Evolutionary conservation across 108 stramenopile species (phyloP).

Genomic region (Licmophora abbreviata): DNA sequence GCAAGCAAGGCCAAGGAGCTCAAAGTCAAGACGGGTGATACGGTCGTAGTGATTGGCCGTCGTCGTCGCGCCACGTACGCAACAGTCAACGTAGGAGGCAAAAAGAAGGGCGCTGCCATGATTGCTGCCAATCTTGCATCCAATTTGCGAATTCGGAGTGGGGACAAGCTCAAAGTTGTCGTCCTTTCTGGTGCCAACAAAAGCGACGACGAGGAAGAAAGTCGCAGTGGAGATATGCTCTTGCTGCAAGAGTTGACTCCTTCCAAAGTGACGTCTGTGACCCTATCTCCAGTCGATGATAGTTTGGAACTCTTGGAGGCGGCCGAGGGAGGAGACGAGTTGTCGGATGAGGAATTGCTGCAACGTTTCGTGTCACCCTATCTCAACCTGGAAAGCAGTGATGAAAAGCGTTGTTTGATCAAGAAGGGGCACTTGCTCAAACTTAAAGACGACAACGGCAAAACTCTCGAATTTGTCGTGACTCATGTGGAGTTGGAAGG

Average conservation of each 20-base stretch:
- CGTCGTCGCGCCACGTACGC: slow-evolving; percentile 73
- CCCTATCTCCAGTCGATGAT: slow-evolving; percentile 77
- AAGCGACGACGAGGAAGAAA: slow-evolving; percentile 13
- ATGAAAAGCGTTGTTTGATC: slow-evolving; percentile 26
- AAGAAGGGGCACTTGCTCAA: slow-evolving; percentile 54
- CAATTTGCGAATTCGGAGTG: slow-evolving; percentile 65
- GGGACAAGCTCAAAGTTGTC: slow-evolving; percentile 69
- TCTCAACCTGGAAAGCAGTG: slow-evolving; percentile 43
- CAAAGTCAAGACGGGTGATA: slow-evolving; percentile 42
- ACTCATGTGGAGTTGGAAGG: slow-evolving; percentile 55
- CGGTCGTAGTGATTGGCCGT: slow-evolving; percentile 64
- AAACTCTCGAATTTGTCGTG: slow-evolving; percentile 61
- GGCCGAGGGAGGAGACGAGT: slow-evolving; percentile 62
- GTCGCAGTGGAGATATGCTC: slow-evolving; percentile 63
- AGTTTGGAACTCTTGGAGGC: slow-evolving; percentile 38
- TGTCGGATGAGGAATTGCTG: slow-evolving; percentile 58
- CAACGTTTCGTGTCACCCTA: slow-evolving; percentile 69
- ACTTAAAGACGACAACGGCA: slow-evolving; percentile 51
- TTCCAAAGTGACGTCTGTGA: slow-evolving; percentile 39
- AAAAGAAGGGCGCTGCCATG: slow-evolving; percentile 28
- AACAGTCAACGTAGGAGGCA: slow-evolving; percentile 30
- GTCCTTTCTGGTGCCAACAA: slow-evolving; percentile 21
- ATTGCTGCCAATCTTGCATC: slow-evolving; percentile 55
- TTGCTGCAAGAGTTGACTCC: slow-evolving; percentile 28
- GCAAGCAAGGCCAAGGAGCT: slow-evolving; percentile 80